phyloP scores from a whole-genome alignment of 805 yeast species.

The Cyberlindnera mycetangii region DNA sequence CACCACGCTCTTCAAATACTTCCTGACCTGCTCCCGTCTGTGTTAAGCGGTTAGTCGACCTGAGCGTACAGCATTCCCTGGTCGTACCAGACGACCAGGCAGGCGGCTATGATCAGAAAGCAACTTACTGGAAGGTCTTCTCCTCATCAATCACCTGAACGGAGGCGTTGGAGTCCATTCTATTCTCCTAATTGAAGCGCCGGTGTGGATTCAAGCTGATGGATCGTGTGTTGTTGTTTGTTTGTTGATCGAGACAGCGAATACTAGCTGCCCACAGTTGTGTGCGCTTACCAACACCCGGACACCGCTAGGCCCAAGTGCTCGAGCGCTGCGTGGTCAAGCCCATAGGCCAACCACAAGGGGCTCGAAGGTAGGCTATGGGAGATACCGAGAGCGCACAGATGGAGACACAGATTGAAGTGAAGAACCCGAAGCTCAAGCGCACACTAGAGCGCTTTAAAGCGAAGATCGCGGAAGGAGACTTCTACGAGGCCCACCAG shows the following conservation, averaged over 20 bases:
- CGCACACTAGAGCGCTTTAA: slow-evolving; percentile 65
- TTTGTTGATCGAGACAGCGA: not conserved
- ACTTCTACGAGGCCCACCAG: slow-evolving; percentile 94
- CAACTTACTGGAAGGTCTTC: slow-evolving; percentile 41
- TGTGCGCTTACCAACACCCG: not conserved
- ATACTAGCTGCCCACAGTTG: not conserved
- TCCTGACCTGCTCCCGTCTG: slow-evolving; percentile 13
- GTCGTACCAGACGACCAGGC: not conserved
- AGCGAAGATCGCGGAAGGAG: slow-evolving; percentile 64
- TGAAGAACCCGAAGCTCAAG: slow-evolving; percentile 41
- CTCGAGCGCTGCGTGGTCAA: not conserved
- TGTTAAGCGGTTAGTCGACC: not conserved
- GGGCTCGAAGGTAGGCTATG: too few relatives aligned
- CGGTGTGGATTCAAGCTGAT: too few relatives aligned
- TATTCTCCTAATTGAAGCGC: not conserved
- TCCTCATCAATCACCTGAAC: slow-evolving; percentile 54
- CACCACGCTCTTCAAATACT: slow-evolving; percentile 34
- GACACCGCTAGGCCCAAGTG: too few relatives aligned
- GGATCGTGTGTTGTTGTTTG: not conserved
- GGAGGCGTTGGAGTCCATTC: slow-evolving; percentile 27
- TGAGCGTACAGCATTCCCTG: not conserved
- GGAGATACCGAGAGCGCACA: not conserved
- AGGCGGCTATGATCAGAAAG: not conserved
- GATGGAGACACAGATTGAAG: slow-evolving; percentile 17
- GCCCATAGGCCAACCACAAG: too few relatives aligned